Base-by-base conservation (phyloP, 108 stramenopile genomes). In the Aurantiochytrium sp. region DNA sequence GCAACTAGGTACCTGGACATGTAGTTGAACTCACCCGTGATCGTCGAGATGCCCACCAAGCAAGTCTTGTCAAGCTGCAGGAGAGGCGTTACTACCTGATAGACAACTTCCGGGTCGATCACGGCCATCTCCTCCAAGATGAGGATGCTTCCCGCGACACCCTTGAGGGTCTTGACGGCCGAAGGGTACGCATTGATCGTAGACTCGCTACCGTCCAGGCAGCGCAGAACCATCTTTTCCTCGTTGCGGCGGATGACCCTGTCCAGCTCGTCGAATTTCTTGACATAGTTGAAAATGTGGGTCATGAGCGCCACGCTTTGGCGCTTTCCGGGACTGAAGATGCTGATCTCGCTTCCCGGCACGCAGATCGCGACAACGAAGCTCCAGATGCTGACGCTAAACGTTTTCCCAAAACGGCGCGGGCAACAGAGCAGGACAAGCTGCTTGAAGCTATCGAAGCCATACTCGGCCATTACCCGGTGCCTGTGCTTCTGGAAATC, bases 61-160 rank as follows among this genome's bases (percentile, higher is more conserved):
- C n/a, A 73, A n/a, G 69, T 42, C 5, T 73, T 45, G 42, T 73
- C 69, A 15, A 73, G 37, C 39, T 42, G 37, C 4, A 42, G 42
- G 10, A 73, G 69, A 4, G 69, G 69, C 6, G 41, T 24, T 4
- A 73, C 22, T 5, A 73, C 69, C 21, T 73, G n/a, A 37, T 42
- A 37, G 5, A 73, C 24, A 0, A 73, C 42, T 24, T 73, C 41
- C 4, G 6, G 8, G 42, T 73, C 69, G 22, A 73, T 73, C 0
- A 42, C 41, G 6, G 69, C 69, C 69, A 73, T 73, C 36, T 73
- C 69, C 69, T 73, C 69, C 15, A 73, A 22, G 36, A 73, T 73
- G 0, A 73, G 37, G 8, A 73, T 45, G 6, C 4, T 17, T 22
- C 41, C 69, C 5, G 32, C 6, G 1, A 73, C 69, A 73, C 69